Conservation (phyloP, 305 asterid genomes). For the Ruellia speciosa region DNA sequence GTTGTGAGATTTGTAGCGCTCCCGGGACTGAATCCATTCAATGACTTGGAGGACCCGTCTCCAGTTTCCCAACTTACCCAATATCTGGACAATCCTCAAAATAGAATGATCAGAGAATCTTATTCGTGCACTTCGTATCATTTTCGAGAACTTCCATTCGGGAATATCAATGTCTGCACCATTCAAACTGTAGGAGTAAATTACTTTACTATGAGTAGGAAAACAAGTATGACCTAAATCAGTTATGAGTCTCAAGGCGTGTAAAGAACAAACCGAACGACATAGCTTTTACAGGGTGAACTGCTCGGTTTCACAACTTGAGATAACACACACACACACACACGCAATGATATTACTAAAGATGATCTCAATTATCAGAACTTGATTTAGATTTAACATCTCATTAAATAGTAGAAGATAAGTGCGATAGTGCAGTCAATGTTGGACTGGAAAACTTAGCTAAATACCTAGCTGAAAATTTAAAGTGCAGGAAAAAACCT, state of each 20-base stretch:
- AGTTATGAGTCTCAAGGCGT: background rate
- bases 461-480: background rate
- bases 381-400: no score
- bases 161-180: slow-evolving; percentile 97
- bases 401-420: no score
- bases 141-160: slow-evolving; percentile 86
- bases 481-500: slow-evolving; percentile 3
- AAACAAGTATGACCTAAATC: slow-evolving; percentile 8
- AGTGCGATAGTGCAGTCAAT: no score
- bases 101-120: slow-evolving; percentile 84
- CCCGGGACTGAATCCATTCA: slow-evolving; percentile 81
- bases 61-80: slow-evolving; percentile 92
- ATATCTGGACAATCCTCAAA: slow-evolving; percentile 69
- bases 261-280: slow-evolving; percentile 10
- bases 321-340: background rate
- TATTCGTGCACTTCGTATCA: slow-evolving; percentile 76
- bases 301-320: background rate
- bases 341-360: no score
- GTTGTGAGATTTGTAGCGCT: slow-evolving; percentile 79
- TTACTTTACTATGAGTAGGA: slow-evolving; percentile 35
- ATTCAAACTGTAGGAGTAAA: slow-evolving; percentile 86
- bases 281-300: background rate
- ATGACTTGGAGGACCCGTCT: slow-evolving; percentile 84
- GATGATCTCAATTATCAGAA: no score
- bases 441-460: no score